phyloP scores from a whole-genome alignment of 495 filamentous ascomycete genomes.

The Neurospora africana region DNA sequence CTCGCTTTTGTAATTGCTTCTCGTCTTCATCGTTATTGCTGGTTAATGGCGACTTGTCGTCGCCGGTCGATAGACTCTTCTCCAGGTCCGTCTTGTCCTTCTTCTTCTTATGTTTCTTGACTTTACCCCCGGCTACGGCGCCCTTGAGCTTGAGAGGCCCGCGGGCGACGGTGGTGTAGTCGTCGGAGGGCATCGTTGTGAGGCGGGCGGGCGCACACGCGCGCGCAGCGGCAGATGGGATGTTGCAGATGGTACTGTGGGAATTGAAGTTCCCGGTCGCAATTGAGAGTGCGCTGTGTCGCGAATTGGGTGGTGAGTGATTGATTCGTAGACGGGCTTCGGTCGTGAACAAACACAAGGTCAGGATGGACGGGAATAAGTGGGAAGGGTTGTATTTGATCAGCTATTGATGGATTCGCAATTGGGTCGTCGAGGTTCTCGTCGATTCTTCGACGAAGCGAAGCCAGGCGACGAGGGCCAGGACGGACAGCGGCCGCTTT shows the following conservation, averaged over 20 bases:
- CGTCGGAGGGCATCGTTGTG: conserved; percentile 48
- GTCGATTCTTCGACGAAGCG: background rate
- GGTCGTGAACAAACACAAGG: background rate
- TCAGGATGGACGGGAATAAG: background rate
- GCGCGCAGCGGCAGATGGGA: background rate
- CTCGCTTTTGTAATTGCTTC: conserved; percentile 7
- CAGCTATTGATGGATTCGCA: background rate
- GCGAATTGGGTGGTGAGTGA: background rate
- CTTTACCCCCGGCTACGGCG: conserved; percentile 22
- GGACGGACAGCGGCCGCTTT: background rate
- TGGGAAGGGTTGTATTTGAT: background rate
- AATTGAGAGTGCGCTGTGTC: background rate
- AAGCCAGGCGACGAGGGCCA: background rate
- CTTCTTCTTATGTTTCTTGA: conserved; percentile 53
- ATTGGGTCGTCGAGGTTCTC: background rate
- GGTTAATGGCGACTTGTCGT: background rate
- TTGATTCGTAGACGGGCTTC: background rate
- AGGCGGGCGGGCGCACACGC: background rate
- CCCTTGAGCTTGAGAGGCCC: conserved; percentile 78
- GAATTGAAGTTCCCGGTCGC: background rate
- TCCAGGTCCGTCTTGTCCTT: conserved; percentile 33
- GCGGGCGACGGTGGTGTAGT: conserved; percentile 55
- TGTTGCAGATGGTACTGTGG: background rate
- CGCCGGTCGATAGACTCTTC: conserved; percentile 22
- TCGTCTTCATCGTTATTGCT: conserved; percentile 9